Percentiles rank a stretch among this genome's conserved stretches.
Evolutionary conservation across 2,329 filamentous ascomycete species (phyloP).

Genomic region (Xylariaceae sp.): DNA sequence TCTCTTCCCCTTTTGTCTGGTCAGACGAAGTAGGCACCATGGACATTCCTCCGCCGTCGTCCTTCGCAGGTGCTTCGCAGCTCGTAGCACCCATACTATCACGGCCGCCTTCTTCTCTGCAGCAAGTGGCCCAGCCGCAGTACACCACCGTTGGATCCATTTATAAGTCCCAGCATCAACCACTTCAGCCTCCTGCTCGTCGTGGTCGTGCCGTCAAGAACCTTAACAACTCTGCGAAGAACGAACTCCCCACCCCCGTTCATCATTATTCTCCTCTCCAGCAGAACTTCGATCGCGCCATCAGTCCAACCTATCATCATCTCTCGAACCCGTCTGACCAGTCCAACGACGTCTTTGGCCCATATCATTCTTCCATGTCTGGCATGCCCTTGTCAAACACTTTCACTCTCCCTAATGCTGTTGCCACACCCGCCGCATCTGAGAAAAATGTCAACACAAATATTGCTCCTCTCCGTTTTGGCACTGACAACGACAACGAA

Average conservation of each 20-base stretch:
- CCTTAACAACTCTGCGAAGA: conserved; percentile 29
- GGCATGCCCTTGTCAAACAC: neutral
- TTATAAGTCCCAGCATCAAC: conserved; percentile 44
- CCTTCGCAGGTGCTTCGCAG: too few species aligned
- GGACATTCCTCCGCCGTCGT: too few species aligned
- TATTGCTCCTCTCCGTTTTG: conserved; percentile 5
- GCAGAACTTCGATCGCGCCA: conserved; percentile 49
- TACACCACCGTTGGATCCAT: conserved; percentile 56
- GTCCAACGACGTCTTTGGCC: conserved; percentile 4
- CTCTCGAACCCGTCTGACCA: neutral
- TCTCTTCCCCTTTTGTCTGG: too few species aligned
- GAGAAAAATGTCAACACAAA: conserved; percentile 1
- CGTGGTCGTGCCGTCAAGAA: conserved; percentile 44
- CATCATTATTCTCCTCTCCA: conserved; percentile 49
- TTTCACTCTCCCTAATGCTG: neutral
- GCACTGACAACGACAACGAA: neutral
- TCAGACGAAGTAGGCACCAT: neutral
- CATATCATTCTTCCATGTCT: neutral
- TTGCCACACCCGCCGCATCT: neutral
- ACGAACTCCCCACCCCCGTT: conserved; percentile 19
- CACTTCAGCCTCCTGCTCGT: conserved; percentile 47
- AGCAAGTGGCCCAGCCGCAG: conserved; percentile 22
- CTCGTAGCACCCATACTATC: neutral
- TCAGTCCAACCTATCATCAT: conserved; percentile 32
- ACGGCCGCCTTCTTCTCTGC: neutral